Conservation (phyloP, 805 yeast genomes). For the Isabelozyma gotoi region DNA sequence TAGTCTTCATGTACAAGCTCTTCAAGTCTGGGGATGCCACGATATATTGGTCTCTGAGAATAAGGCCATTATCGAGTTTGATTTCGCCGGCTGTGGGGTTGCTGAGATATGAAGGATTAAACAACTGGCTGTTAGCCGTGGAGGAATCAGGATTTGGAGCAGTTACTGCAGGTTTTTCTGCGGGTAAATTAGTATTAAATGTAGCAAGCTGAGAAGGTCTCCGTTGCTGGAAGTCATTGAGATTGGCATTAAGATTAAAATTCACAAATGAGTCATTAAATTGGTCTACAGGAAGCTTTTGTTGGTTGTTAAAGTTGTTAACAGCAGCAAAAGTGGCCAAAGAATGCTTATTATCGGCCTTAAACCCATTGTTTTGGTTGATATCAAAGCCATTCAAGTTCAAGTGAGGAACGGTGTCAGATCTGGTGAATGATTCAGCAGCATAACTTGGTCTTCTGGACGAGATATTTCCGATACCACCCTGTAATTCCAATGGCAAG, state of each 20-base stretch:
- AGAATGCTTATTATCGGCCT: not conserved
- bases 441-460: conserved; percentile 76
- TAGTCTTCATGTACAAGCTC: conserved; percentile 45
- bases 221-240: conserved; percentile 40
- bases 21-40: conserved; percentile 60
- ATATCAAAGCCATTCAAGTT: not conserved
- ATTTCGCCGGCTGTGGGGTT: conserved; percentile 11
- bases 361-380: not conserved
- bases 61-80: conserved; percentile 61
- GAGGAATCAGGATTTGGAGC: not conserved
- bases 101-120: not conserved
- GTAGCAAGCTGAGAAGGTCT: conserved; percentile 41
- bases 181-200: not conserved
- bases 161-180: not conserved
- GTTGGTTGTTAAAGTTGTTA: conserved; percentile 22
- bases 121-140: not conserved
- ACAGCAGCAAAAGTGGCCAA: conserved; percentile 30
- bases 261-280: conserved; percentile 27
- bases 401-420: conserved; percentile 6
- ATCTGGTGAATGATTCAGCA: conserved; percentile 58
- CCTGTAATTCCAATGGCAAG: conserved; percentile 61
- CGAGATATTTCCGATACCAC: conserved; percentile 60
- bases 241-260: conserved; percentile 31
- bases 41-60: conserved; percentile 55
- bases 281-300: conserved; percentile 16